These are phyloP conservation scores for Asparagopsis taxiformis DNA, from an alignment of 31 red algal species.

Conservation along the genomic window DNA sequence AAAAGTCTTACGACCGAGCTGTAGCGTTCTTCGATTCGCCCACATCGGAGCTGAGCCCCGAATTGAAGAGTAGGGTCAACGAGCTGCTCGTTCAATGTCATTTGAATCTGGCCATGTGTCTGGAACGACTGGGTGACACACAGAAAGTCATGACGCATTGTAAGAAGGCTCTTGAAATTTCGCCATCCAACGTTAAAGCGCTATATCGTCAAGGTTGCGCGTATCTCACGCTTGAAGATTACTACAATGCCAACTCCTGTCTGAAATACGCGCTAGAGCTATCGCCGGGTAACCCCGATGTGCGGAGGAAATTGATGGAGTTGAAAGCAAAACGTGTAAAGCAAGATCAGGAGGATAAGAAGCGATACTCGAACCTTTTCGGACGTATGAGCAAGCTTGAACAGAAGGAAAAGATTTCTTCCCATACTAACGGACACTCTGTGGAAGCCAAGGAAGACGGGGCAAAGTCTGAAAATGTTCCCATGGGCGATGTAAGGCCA, in stretches of 20 bases:
- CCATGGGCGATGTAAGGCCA: no score
- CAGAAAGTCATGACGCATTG: conserved; percentile 69
- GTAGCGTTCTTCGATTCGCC: conserved; percentile 67
- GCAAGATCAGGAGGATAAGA: conserved; percentile 77
- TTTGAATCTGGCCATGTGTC: conserved; percentile 75
- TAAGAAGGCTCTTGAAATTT: conserved; percentile 80
- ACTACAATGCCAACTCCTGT: conserved; percentile 62
- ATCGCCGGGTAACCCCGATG: conserved; percentile 64
- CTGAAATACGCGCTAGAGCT: conserved; percentile 71
- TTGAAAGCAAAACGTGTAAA: conserved; percentile 49
- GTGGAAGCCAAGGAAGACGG: no score
- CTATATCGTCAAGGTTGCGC: conserved; percentile 75
- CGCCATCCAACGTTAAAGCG: conserved; percentile 82
- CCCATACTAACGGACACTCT: no score
- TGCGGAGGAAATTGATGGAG: conserved; percentile 70
- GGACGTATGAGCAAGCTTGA: conserved; percentile 69
- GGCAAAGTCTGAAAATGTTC: no score
- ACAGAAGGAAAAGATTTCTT: conserved; percentile 31
- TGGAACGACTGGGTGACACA: conserved; percentile 55
- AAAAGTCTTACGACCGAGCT: conserved; percentile 69
- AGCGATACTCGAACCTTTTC: conserved; percentile 74
- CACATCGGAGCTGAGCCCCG: conserved; percentile 69
- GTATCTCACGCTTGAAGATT: conserved; percentile 66
- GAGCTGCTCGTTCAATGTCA: conserved; percentile 68
- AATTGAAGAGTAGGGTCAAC: conserved; percentile 75